Evolutionary conservation across 768 basidiomycete species (phyloP).

Genomic region (Trametes cinnabarina): DNA sequence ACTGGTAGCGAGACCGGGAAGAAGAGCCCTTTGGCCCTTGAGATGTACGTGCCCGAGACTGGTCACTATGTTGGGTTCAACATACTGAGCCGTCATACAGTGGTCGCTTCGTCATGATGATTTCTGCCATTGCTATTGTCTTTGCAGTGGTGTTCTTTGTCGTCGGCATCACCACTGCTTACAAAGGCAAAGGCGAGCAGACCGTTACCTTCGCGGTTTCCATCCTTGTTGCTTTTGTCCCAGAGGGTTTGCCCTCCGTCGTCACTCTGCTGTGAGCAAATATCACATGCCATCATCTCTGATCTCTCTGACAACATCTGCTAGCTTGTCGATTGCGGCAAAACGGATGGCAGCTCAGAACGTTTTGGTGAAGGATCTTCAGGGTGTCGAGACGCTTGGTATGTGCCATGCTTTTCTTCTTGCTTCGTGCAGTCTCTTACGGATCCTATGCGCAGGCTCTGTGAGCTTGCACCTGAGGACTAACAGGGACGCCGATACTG

Average conservation of each 20-base stretch:
- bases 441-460: constrained; percentile 11
- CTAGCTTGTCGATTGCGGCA: constrained; percentile 61
- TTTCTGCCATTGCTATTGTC: constrained; percentile 59
- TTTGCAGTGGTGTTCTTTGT: constrained; percentile 65
- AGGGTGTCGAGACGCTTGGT: constrained; percentile 70
- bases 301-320: neutral
- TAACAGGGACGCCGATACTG: too few species aligned
- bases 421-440: neutral
- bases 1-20: constrained; percentile 65
- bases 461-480: too few species aligned
- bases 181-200: constrained; percentile 56
- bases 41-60: constrained; percentile 63
- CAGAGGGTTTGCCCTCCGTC: constrained; percentile 63
- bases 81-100: constrained; percentile 30
- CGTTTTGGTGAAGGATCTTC: constrained; percentile 71
- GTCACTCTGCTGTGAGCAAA: constrained; percentile 52
- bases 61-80: too few species aligned
- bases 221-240: constrained; percentile 59
- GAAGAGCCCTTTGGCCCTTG: constrained; percentile 61
- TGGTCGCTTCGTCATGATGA: constrained; percentile 57
- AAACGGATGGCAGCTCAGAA: constrained; percentile 71
- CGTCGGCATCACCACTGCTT: constrained; percentile 63
- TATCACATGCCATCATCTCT: neutral
- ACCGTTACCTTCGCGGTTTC: constrained; percentile 66
- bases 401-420: neutral